These are phyloP conservation scores for Suillus plorans DNA, from an alignment of 768 basidiomycete species.

Conservation along the genomic window DNA sequence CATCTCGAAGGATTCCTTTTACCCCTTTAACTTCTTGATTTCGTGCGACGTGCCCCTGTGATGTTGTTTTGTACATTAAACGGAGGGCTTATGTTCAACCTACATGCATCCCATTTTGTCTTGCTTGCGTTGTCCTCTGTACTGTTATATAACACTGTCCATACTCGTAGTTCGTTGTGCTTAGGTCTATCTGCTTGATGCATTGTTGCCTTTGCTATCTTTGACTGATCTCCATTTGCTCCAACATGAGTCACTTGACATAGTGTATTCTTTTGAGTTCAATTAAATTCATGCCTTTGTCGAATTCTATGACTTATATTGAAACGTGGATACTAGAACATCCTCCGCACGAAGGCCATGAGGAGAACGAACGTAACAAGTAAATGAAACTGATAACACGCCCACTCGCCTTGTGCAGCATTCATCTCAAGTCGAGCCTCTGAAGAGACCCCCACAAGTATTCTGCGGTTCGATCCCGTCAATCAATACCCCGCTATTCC, in stretches of 20 bases:
- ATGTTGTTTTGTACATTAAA: slow-evolving; percentile 30
- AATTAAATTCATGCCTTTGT: background rate
- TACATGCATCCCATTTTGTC: slow-evolving; percentile 15
- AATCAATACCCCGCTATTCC: slow-evolving; percentile 8
- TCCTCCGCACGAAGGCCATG: background rate
- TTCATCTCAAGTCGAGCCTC: background rate
- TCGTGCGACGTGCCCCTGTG: slow-evolving; percentile 11
- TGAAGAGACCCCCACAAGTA: background rate
- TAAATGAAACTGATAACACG: background rate
- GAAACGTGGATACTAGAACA: background rate
- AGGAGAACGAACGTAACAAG: background rate
- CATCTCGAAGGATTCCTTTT: slow-evolving; percentile 19
- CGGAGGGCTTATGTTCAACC: slow-evolving; percentile 17
- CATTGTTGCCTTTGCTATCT: slow-evolving; percentile 20
- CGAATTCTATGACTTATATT: background rate
- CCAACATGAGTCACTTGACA: background rate
- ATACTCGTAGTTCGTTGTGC: slow-evolving; percentile 26
- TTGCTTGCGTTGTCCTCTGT: slow-evolving; percentile 26
- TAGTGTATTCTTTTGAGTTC: background rate
- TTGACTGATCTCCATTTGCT: slow-evolving; percentile 5
- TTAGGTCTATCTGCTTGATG: slow-evolving; percentile 19
- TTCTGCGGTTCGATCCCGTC: slow-evolving; percentile 5
- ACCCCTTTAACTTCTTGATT: slow-evolving; percentile 6
- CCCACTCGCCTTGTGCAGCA: background rate
- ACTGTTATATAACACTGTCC: slow-evolving; percentile 23